Base-by-base conservation (phyloP, 768 basidiomycete species). In the Cystofilobasidium macerans region DNA sequence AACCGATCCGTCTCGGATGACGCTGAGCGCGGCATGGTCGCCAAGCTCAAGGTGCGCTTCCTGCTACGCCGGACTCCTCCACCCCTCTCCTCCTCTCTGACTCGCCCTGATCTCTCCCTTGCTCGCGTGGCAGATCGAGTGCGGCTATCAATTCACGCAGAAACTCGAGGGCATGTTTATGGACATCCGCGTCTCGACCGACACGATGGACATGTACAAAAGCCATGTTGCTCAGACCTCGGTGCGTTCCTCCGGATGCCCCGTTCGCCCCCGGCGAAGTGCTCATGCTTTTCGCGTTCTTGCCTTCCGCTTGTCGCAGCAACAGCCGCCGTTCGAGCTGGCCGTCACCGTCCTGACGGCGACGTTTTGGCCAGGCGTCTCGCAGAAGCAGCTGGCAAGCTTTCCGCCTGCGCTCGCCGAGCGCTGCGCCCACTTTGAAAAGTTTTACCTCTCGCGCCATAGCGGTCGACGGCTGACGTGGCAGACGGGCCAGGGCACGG, bases 151-250 rank as follows among this genome's bases (percentile, higher is more conserved):
- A 73, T 99, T 98, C 76, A 98, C 95, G 1, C 90, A 94, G 77
- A 93, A 93, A 75, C 79, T 98, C 72, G 93, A 99, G 76, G 93
- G 93, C 65, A 99, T 99, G 94, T 95, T 99, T 83, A 82, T 89
- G 70, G 94, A 98, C 73, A 92, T 99, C 85, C 88, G 85, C 72
- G 75, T 93, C 33, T 94, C 90, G 7, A 76, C 79, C 24, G 95
- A 99, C 64, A 85, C 84, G 20, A 87, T 87, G 81, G 79, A 82
- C 40, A 83, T 82, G 6, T 99, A 91, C 75, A 82, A 82, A 82
- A 74, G 75, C 18, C 75, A 78, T 73, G 76, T 91, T 32, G 79
- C 72, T 13, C 70, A 73, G 30, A 60, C 80, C 54, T 82, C 33
- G 1, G 63, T 58, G 33, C 30, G 56, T 64, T 7, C 62, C n/a